Evolutionary conservation across 768 basidiomycete genomes (phyloP), one percentile per base, ranked within the genome.

Genomic region (Leccinum variicolor): DNA sequence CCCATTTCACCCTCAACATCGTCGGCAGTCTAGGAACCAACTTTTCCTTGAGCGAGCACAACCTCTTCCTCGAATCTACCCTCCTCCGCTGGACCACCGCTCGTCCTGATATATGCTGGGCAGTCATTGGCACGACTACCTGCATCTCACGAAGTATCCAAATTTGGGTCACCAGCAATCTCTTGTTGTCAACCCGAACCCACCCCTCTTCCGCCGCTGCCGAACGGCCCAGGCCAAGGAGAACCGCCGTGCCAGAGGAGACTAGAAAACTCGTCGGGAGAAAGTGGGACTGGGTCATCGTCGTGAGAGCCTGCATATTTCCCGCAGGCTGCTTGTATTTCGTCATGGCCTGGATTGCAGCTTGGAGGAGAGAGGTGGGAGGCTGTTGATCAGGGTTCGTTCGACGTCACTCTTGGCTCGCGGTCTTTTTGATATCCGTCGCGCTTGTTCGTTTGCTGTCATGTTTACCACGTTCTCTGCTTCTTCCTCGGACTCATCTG

Each of bases 121-220:
- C 92, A 4, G 82, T 88, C 11, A 90, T 98, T 50, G 94, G 88
- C 0, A 94, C 88, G 13, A 92, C 91, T 48, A 97, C 96, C 0
- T 91, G 87, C 66, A 77, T 87, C 54, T 88, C 87, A 62, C 81
- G 90, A 54, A 84, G 86, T 63, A 81, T 98, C 54, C 92, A 97
- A 75, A 87, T 97, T 58, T 98, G 94, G 94, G 94, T 97, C 25
- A 96, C 94, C 41, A 90, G 87, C 67, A 98, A 98, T 70, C 82
- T 98, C 57, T 73, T 72, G 4, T 41, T 54, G 28, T 58, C 61
- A 6, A 50, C 63, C 6, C 50, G 53, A 59, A 50, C 55, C 1
- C 56, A 58, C 29, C 1, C 29, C 23, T 33, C 56, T 14, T 53
- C 54, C n/a, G 50, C 57, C 6, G 29, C 58, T n/a, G 57, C 62